A percentile compares a stretch with the other conserved stretches of the same genome.
Evolutionary conservation across 495 filamentous ascomycete species (phyloP).

Genomic region (Aspergillus nanangensis): DNA sequence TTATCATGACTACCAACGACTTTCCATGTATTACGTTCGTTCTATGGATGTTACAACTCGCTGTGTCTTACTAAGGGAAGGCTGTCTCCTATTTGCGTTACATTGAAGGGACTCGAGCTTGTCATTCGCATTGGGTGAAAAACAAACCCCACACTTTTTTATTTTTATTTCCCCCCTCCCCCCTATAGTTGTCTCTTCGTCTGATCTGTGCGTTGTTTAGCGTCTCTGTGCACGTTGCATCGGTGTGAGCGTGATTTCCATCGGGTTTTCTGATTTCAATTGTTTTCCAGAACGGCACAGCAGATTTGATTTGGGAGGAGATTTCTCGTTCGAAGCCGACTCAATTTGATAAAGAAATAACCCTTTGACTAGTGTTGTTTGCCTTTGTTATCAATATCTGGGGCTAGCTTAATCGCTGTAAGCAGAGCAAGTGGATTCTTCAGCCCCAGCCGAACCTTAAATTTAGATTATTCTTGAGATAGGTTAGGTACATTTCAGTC

Average conservation of each 20-base stretch:
- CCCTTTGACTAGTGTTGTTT: not conserved
- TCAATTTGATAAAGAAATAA: not conserved
- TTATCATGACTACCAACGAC: constrained; percentile 5
- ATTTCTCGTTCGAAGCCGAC: not conserved
- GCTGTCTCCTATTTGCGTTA: no score
- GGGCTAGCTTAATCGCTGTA: not conserved
- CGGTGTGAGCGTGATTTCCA: constrained; percentile 21
- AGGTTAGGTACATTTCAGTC: not conserved
- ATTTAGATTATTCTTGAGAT: not conserved
- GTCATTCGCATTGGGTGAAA: no score
- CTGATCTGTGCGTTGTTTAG: constrained; percentile 19
- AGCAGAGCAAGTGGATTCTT: not conserved
- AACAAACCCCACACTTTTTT: no score
- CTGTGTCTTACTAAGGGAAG: not conserved
- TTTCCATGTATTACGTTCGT: constrained; percentile 1
- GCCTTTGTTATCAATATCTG: not conserved
- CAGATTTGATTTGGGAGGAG: constrained; percentile 4
- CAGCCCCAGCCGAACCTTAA: not conserved
- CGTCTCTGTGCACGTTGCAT: constrained; percentile 31
- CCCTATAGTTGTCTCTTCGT: constrained; percentile 2
- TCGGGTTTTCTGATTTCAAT: constrained; percentile 2
- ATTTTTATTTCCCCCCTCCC: no score
- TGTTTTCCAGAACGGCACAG: constrained; percentile 5
- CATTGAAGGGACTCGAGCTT: no score
- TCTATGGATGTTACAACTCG: not conserved